These are phyloP conservation scores for Microdochium paspali DNA, from an alignment of 2,329 filamentous ascomycete genomes.

Conservation along the genomic window DNA sequence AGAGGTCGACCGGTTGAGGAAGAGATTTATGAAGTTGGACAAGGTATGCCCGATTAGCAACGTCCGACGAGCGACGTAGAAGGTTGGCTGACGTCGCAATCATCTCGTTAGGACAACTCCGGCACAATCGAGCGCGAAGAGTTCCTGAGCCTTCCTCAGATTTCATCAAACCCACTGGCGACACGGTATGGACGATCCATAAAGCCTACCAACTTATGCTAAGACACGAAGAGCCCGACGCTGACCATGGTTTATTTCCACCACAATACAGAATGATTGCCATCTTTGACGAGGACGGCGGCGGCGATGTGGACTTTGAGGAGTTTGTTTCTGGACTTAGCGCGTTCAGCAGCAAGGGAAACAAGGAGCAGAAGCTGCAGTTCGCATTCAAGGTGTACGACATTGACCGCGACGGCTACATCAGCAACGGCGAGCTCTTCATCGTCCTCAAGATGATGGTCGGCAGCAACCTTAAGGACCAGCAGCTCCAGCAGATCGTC, in stretches of 20 bases:
- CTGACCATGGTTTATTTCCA: not conserved
- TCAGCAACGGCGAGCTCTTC: constrained; percentile 97
- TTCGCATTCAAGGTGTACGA: constrained; percentile 99
- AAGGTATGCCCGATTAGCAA: constrained; percentile 52
- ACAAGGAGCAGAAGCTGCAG: constrained; percentile 96
- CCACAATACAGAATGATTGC: constrained; percentile 72
- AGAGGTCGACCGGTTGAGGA: constrained; percentile 89
- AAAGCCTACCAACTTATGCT: not conserved
- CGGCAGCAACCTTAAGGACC: constrained; percentile 96
- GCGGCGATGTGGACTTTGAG: constrained; percentile 96
- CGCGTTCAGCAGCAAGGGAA: constrained; percentile 94
- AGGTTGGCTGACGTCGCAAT: constrained; percentile 3
- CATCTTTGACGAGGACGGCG: constrained; percentile 97
- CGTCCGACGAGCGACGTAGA: constrained; percentile 4
- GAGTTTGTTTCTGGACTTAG: constrained; percentile 94
- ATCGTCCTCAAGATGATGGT: constrained; percentile 99
- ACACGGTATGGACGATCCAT: constrained; percentile 57
- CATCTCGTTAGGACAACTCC: constrained; percentile 70
- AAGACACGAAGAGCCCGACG: not conserved
- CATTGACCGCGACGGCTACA: constrained; percentile 96
- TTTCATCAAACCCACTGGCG: constrained; percentile 93
- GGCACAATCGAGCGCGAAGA: constrained; percentile 98
- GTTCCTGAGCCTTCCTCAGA: constrained; percentile 93
- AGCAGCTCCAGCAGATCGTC: constrained; percentile 97
- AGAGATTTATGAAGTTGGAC: constrained; percentile 98